phyloP scores from a whole-genome alignment of 2,329 filamentous ascomycete genomes.

The Xylaria sp. region DNA sequence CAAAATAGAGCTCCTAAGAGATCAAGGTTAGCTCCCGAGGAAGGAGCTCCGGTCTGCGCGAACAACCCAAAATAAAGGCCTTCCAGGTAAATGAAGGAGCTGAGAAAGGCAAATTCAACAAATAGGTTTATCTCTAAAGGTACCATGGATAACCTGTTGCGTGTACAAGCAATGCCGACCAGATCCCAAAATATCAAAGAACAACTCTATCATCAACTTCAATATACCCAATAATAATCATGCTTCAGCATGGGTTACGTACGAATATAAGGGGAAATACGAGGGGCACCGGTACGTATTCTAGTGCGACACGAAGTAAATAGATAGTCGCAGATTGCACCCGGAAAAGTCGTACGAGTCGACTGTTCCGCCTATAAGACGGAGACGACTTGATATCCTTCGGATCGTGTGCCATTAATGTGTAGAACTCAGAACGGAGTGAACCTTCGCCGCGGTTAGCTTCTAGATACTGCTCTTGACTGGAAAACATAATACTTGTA shows the following conservation, averaged over 20 bases:
- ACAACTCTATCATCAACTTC: not conserved
- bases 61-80: not conserved
- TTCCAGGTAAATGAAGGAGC: not conserved
- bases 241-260: not conserved
- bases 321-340: not conserved
- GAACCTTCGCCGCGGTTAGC: not conserved
- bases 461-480: not conserved
- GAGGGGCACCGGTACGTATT: no score
- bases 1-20: not conserved
- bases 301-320: no score
- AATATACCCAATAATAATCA: not conserved
- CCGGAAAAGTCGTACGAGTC: not conserved
- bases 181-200: slow-evolving; percentile 13
- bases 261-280: no score
- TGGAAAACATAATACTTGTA: not conserved
- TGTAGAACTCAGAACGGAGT: not conserved
- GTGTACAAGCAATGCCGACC: not conserved
- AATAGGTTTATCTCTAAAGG: slow-evolving; percentile 1
- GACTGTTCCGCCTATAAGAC: not conserved
- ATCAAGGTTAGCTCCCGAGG: not conserved
- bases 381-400: not conserved
- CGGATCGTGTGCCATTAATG: not conserved
- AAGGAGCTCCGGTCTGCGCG: no score
- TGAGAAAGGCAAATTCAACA: not conserved
- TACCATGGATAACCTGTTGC: not conserved